Percentiles rank a stretch among this genome's conserved stretches.
These are phyloP conservation scores for Moricandia moricandioides DNA, from an alignment of 345 rosid genomes.

Conservation along the genomic window DNA sequence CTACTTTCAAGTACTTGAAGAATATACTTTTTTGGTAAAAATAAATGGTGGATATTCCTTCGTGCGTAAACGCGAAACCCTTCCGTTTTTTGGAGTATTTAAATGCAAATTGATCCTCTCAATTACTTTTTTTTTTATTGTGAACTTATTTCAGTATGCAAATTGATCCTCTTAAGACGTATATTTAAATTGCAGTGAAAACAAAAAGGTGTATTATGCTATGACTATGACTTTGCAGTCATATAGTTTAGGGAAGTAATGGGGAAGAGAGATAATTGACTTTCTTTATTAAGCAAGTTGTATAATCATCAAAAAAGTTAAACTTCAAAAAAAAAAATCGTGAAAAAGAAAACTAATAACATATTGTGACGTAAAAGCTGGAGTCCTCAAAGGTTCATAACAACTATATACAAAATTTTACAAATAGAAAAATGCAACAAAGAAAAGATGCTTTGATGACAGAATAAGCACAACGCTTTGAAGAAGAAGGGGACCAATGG, in stretches of 20 bases:
- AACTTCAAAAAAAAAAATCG: too few relatives aligned
- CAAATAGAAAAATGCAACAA: neutral
- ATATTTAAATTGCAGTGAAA: neutral
- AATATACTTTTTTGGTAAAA: too few relatives aligned
- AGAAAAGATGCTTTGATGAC: conserved; percentile 29
- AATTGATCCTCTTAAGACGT: too few relatives aligned
- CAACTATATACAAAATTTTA: neutral
- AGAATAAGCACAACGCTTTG: conserved; percentile 29
- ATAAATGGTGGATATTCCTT: too few relatives aligned
- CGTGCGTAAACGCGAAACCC: too few relatives aligned
- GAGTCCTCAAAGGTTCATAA: conserved; percentile 5
- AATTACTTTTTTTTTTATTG: neutral
- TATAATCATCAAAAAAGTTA: conserved; percentile 13
- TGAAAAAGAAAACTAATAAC: neutral
- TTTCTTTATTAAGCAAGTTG: conserved; percentile 38
- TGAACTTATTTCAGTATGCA: neutral
- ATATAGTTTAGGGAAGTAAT: neutral
- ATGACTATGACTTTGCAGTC: neutral
- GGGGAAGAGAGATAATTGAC: neutral
- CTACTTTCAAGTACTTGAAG: too few relatives aligned
- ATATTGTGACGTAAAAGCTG: conserved; percentile 22
- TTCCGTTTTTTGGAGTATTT: too few relatives aligned
- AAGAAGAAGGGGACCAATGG: conserved; percentile 28
- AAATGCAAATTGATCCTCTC: neutral
- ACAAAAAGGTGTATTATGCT: neutral